Conservation (phyloP, 768 basidiomycete genomes). For the Phaeotremella fagi region DNA sequence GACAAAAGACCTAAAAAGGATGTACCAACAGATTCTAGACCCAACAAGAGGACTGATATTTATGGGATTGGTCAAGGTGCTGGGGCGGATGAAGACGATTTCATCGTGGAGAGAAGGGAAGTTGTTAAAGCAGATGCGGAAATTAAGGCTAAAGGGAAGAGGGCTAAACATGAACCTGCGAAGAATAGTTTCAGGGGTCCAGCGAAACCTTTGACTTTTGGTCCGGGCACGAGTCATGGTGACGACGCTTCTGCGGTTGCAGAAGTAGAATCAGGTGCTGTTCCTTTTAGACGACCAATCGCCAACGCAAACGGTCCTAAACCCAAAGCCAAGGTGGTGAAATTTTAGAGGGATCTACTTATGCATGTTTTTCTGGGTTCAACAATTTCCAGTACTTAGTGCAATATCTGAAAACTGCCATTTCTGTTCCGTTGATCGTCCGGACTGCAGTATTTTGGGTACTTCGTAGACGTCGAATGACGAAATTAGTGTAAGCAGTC, state of each 20-base stretch:
- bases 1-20: conserved; percentile 18
- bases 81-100: conserved; percentile 93
- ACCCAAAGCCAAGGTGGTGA: conserved; percentile 17
- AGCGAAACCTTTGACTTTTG: conserved; percentile 2
- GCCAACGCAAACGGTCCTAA: not conserved
- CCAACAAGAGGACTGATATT: conserved; percentile 45
- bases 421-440: too few relatives aligned
- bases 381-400: too few relatives aligned
- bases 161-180: conserved; percentile 19
- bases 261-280: conserved; percentile 9
- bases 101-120: conserved; percentile 72
- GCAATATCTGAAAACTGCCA: too few relatives aligned
- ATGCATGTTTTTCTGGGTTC: too few relatives aligned
- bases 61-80: conserved; percentile 53
- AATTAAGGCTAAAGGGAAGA: conserved; percentile 9
- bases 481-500: too few relatives aligned
- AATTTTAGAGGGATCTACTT: too few relatives aligned
- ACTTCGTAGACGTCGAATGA: too few relatives aligned
- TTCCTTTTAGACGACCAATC: conserved; percentile 3
- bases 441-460: too few relatives aligned
- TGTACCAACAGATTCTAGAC: not conserved
- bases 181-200: conserved; percentile 19
- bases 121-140: conserved; percentile 52
- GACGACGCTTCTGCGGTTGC: not conserved
- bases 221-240: not conserved